Base-by-base conservation (phyloP, 352 stramenopile species). In the Phytophthora kernoviae region DNA sequence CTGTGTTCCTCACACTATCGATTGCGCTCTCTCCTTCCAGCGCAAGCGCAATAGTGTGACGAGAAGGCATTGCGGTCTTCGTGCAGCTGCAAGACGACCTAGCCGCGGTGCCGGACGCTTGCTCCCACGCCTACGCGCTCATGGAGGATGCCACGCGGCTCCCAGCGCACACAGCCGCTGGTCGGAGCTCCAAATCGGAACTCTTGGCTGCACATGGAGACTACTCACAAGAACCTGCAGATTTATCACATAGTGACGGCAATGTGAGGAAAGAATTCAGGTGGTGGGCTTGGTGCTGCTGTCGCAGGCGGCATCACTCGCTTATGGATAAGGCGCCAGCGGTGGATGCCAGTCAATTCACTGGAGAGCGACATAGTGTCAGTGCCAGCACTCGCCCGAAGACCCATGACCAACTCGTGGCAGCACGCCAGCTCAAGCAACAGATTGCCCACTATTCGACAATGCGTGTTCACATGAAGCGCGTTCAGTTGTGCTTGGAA, bases 401-500 rank as follows among this genome's bases (percentile, higher is more conserved):
- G 26, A 77, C 67, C 0, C 60, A 71, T 36, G 78, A 83, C 34
- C 73, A 84, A 53, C 30, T 84, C 2, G 50, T 64, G 11, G 70
- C 75, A 0, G 60, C 72, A 22, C 66, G 68, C 20, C 72, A 66
- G 18, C 47, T 89, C 6, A 77, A 86, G 43, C 59, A 81, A 42
- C 69, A 90, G 50, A 80, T 90, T 36, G 73, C 75, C 15, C 62
- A 84, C 54, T 91, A 88, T 68, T 90, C 81, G 48, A 91, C 65
- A n/a, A 90, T 91, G 81, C 77, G 84, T 32, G 79, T 93, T 46
- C 79, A 93, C 70, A 91, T 93, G 81, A 93, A 91, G 60, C 79
- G 82, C 55, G 84, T 91, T 68, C 84, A 91, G 58, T 62, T 90
- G 33, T 88, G 79, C 51, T 69, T 91, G 21, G 81, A 93, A 60